These are phyloP conservation scores for Debaryomyces fabryi DNA, from an alignment of 1,139 yeast species.

Conservation along the genomic window DNA sequence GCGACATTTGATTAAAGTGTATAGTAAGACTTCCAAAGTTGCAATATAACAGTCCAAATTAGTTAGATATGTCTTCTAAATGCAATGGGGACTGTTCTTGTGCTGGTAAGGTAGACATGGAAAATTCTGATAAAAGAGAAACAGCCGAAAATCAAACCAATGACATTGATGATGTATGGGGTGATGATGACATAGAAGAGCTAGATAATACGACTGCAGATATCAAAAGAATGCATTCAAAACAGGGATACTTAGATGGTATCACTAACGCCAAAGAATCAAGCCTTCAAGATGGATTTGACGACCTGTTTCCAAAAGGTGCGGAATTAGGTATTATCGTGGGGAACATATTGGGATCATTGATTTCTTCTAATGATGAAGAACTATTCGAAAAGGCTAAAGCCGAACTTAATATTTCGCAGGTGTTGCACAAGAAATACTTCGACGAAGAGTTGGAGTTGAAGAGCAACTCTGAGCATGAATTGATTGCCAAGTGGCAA, in stretches of 20 bases:
- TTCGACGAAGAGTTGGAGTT: slow-evolving; percentile 54
- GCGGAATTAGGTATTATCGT: slow-evolving; percentile 66
- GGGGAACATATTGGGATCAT: slow-evolving; percentile 65
- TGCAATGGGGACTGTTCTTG: slow-evolving; percentile 11
- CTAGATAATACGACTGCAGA: slow-evolving; percentile 35
- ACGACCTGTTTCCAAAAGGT: slow-evolving; percentile 76
- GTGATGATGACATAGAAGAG: slow-evolving; percentile 35
- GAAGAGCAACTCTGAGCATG: slow-evolving; percentile 22
- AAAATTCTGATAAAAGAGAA: background rate
- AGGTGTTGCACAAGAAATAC: slow-evolving; percentile 50
- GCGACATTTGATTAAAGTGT: background rate
- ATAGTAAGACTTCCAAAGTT: background rate
- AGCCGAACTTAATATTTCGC: slow-evolving; percentile 52
- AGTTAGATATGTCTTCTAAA: slow-evolving; percentile 1
- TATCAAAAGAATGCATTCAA: slow-evolving; percentile 64
- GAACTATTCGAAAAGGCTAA: slow-evolving; percentile 38
- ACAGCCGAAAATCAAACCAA: slow-evolving; percentile 6
- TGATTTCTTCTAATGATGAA: slow-evolving; percentile 21
- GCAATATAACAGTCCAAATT: background rate
- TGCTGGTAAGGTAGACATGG: slow-evolving; percentile 3
- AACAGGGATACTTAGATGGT: slow-evolving; percentile 87
- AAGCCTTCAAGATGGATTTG: slow-evolving; percentile 79
- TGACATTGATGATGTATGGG: slow-evolving; percentile 46
- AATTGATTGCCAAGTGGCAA: slow-evolving; percentile 33
- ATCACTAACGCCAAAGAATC: slow-evolving; percentile 67